A percentile compares a stretch with the other conserved stretches of the same genome.
Evolutionary conservation across 2,329 filamentous ascomycete genomes (phyloP).

Genomic region (Orbilia javanica): DNA sequence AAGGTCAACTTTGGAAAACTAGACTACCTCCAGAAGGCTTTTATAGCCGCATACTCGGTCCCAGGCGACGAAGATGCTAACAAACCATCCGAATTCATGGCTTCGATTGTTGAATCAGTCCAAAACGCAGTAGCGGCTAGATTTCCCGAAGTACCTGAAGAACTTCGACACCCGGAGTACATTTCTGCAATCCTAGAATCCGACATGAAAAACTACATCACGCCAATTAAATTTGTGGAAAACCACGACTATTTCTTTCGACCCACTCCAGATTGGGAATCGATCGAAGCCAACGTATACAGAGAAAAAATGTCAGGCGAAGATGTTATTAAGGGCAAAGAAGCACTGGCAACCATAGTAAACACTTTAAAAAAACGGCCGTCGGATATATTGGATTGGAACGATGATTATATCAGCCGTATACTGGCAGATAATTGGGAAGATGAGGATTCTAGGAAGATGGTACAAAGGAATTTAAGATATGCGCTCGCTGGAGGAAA

Average conservation of each 20-base stretch:
- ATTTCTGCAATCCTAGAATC: conserved; percentile 43
- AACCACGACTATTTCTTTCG: conserved; percentile 53
- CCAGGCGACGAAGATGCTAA: conserved; percentile 67
- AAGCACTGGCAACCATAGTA: conserved; percentile 26
- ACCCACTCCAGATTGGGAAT: conserved; percentile 31
- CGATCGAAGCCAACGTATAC: conserved; percentile 27
- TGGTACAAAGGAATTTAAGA: conserved; percentile 37
- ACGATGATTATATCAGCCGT: conserved; percentile 34
- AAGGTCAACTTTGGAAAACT: conserved; percentile 85
- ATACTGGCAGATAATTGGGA: conserved; percentile 44
- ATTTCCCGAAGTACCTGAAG: conserved; percentile 20
- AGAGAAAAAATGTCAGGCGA: conserved; percentile 38
- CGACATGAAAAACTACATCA: conserved; percentile 60
- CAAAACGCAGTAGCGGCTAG: conserved; percentile 25
- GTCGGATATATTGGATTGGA: background rate
- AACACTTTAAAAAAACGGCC: conserved; percentile 13
- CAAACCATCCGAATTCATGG: conserved; percentile 63
- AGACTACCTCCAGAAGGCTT: conserved; percentile 80
- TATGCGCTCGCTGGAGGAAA: conserved; percentile 51
- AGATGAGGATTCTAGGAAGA: conserved; percentile 39
- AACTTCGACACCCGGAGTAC: conserved; percentile 30
- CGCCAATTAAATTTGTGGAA: conserved; percentile 62
- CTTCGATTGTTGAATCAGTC: conserved; percentile 58
- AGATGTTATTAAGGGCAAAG: conserved; percentile 38
- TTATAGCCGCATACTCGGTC: conserved; percentile 67